A percentile compares a stretch with the other conserved stretches of the same genome.
These are phyloP conservation scores for Marchantia paleacea DNA, from an alignment of 225 moss, liverwort and hornwort species.

Conservation along the genomic window DNA sequence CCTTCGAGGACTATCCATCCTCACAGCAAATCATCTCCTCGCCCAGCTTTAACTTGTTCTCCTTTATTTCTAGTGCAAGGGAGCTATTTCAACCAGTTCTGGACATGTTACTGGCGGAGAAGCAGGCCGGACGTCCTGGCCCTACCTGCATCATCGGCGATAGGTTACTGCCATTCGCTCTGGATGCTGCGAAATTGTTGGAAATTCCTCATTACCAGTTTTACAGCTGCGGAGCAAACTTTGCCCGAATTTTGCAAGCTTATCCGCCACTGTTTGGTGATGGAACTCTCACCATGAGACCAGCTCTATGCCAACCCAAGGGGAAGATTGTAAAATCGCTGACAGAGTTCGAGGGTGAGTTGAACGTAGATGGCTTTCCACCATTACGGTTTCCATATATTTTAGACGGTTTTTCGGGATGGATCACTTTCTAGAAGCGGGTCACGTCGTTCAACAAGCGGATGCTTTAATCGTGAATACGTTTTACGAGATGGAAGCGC, in stretches of 20 bases:
- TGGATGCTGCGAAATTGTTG: background rate
- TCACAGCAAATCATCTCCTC: background rate
- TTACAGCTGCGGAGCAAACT: conserved; percentile 9
- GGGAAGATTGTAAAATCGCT: background rate
- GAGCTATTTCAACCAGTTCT: background rate
- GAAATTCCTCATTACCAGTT: background rate
- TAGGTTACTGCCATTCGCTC: background rate
- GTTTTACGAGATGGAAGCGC: conserved; percentile 2
- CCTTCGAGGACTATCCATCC: no score
- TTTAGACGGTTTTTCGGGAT: background rate
- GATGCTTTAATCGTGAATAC: background rate
- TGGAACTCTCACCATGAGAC: background rate
- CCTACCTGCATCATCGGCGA: conserved; percentile 9
- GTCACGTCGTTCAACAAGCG: background rate
- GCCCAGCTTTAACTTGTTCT: background rate
- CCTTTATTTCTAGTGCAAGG: background rate
- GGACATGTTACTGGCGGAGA: background rate
- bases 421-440: no score
- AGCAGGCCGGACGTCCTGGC: background rate
- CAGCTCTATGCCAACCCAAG: no score
- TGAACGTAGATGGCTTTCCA: conserved; percentile 1
- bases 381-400: background rate
- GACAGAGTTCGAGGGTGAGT: background rate
- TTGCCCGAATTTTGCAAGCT: background rate
- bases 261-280: background rate